Evolutionary conservation across 148 eudicot genomes (phyloP).

Genomic region (Rhododendron ovatum): DNA sequence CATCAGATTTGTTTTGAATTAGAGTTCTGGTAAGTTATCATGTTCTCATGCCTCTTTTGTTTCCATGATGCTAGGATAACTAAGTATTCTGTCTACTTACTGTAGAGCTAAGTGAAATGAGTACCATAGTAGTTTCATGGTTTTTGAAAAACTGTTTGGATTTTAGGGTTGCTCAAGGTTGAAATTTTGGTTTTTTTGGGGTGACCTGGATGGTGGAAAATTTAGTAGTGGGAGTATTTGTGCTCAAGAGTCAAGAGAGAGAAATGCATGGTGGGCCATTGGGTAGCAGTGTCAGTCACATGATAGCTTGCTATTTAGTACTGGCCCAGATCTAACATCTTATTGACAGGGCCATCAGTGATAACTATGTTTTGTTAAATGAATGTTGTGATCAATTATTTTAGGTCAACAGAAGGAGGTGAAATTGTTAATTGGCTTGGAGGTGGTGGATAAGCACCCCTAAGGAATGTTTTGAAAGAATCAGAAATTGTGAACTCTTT

Average conservation of each 20-base stretch:
- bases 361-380: background rate
- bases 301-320: background rate
- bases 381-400: background rate
- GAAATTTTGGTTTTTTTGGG: background rate
- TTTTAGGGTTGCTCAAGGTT: constrained; percentile 2
- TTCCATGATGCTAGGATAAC: background rate
- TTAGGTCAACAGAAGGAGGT: background rate
- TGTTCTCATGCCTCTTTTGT: background rate
- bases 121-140: background rate
- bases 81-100: background rate
- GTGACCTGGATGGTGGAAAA: background rate
- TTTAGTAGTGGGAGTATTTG: background rate
- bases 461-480: background rate
- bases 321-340: background rate
- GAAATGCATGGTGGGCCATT: background rate
- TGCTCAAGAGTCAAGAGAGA: background rate
- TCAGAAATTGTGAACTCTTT: background rate
- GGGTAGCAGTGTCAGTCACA: background rate
- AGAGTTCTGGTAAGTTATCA: background rate
- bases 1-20: background rate
- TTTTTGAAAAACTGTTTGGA: background rate
- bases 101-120: background rate
- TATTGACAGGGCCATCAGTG: too few species aligned
- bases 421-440: background rate
- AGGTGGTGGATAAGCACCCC: background rate